Conservation (phyloP, 2,329 filamentous ascomycete species). For the Calonectria henricotiae region DNA sequence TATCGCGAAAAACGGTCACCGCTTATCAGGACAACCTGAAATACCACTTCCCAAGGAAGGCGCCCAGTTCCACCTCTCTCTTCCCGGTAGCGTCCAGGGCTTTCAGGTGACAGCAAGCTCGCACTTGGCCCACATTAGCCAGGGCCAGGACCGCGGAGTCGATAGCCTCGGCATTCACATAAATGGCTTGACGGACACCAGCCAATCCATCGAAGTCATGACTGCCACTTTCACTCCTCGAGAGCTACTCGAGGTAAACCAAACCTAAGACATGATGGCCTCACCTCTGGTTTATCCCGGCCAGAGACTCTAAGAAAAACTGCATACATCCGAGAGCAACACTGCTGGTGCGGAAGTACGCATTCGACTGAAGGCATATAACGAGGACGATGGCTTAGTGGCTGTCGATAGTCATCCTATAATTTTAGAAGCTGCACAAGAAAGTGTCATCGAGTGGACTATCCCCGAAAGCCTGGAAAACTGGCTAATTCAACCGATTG, state of each 20-base stretch:
- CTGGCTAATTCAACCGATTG: background rate
- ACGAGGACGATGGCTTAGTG: background rate
- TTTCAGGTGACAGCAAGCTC: background rate
- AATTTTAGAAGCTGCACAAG: background rate
- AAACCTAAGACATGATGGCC: background rate
- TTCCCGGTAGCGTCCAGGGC: constrained; percentile 1
- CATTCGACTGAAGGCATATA: background rate
- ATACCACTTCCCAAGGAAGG: background rate
- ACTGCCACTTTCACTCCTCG: background rate
- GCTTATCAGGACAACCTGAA: background rate
- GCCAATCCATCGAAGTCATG: background rate
- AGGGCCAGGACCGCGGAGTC: background rate
- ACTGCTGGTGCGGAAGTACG: background rate
- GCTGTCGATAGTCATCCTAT: background rate
- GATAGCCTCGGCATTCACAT: background rate
- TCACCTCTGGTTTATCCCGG: constrained; percentile 1
- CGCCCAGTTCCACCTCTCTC: constrained; percentile 6
- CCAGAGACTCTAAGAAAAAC: background rate
- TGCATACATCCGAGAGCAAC: background rate
- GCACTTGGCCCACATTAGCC: background rate
- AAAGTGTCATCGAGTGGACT: background rate
- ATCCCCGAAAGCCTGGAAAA: background rate
- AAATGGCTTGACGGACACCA: background rate
- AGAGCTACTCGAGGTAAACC: background rate
- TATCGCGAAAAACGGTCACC: background rate